A percentile compares a stretch with the other conserved stretches of the same genome.
phyloP scores from a whole-genome alignment of 495 filamentous ascomycete genomes.

The Astrothelium macrocarpum region DNA sequence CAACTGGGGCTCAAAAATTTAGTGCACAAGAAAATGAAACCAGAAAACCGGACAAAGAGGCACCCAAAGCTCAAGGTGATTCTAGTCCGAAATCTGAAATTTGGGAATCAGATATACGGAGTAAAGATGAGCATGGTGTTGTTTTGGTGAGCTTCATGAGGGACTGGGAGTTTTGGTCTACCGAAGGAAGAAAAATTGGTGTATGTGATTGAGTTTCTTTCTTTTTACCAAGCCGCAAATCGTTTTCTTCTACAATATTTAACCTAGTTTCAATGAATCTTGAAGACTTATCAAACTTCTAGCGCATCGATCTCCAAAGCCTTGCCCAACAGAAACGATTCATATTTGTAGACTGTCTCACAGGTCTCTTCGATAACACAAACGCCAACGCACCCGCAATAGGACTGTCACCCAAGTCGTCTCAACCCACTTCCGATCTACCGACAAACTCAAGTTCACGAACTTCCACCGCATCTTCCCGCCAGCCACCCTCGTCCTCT shows the following conservation, averaged over 20 bases:
- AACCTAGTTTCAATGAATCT: too few species aligned
- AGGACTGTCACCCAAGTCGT: not conserved
- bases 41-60: not conserved
- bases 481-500: not conserved
- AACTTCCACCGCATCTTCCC: not conserved
- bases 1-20: not conserved
- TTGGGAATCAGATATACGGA: not conserved
- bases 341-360: slow-evolving; percentile 63
- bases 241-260: too few species aligned
- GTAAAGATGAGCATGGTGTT: slow-evolving; percentile 31
- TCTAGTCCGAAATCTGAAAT: not conserved
- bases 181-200: slow-evolving; percentile 18
- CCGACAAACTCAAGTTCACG: not conserved
- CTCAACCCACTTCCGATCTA: not conserved
- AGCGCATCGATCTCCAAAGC: slow-evolving; percentile 60
- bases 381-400: slow-evolving; percentile 20
- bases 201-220: not conserved
- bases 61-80: not conserved
- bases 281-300: slow-evolving; percentile 7
- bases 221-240: too few species aligned
- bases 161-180: slow-evolving; percentile 62
- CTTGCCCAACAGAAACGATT: slow-evolving; percentile 48
- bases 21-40: not conserved
- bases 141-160: slow-evolving; percentile 71
- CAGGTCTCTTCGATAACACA: slow-evolving; percentile 40